These are phyloP conservation scores for Phtheirospermum japonicum DNA, from an alignment of 257 asterid genomes.

Conservation along the genomic window DNA sequence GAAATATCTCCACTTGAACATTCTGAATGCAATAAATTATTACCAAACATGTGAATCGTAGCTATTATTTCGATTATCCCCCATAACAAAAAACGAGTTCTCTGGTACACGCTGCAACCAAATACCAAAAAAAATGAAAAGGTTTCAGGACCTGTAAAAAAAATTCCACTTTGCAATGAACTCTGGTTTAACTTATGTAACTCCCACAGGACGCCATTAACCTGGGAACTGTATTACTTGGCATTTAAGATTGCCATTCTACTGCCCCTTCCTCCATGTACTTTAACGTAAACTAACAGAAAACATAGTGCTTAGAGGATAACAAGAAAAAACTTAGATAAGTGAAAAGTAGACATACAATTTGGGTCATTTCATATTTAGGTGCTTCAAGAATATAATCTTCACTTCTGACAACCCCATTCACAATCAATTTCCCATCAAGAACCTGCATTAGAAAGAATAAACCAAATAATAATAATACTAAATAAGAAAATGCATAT, in stretches of 20 bases:
- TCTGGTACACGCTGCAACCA: slow-evolving; percentile 79
- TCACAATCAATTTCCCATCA: slow-evolving; percentile 82
- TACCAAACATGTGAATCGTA: slow-evolving; percentile 95
- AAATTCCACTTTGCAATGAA: not conserved
- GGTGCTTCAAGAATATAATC: slow-evolving; percentile 75
- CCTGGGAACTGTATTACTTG: not conserved
- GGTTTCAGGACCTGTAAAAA: not conserved
- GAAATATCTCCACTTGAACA: slow-evolving; percentile 19
- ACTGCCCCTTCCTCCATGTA: not conserved
- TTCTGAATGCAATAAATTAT: slow-evolving; percentile 26
- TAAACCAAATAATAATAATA: not conserved
- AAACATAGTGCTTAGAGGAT: not conserved
- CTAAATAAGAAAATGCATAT: not conserved
- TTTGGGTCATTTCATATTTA: slow-evolving; percentile 75
- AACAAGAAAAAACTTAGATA: not conserved
- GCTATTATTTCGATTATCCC: slow-evolving; percentile 92
- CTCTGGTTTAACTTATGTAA: too few species aligned
- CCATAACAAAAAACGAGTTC: slow-evolving; percentile 82
- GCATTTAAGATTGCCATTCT: not conserved
- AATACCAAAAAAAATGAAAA: not conserved
- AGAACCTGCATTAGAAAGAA: slow-evolving; percentile 63
- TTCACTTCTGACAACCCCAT: slow-evolving; percentile 75
- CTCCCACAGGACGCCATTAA: not conserved
- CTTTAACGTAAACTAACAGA: not conserved
- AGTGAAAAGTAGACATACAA: slow-evolving; percentile 44